phyloP scores from a whole-genome alignment of 345 rosid genomes.

The Populus deltoides region DNA sequence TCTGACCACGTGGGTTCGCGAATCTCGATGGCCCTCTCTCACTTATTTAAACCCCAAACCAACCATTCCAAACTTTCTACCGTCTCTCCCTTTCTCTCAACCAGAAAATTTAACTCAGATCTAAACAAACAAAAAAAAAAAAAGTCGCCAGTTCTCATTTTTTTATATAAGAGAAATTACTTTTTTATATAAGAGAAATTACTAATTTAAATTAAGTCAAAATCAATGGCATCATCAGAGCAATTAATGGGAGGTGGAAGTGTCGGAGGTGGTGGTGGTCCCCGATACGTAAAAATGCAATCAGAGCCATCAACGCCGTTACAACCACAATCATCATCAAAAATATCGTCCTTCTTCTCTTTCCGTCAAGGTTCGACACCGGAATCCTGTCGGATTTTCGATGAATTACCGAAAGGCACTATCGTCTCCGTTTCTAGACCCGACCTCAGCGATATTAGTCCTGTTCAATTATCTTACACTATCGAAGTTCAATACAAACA shows the following conservation, averaged over 20 bases:
- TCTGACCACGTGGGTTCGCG: not conserved
- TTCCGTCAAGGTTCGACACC: constrained; percentile 46
- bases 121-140: not conserved
- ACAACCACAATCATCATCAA: constrained; percentile 20
- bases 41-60: not conserved
- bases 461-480: constrained; percentile 74
- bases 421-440: constrained; percentile 84
- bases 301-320: constrained; percentile 42
- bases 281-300: constrained; percentile 73
- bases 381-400: constrained; percentile 68
- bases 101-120: not conserved
- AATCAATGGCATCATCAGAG: constrained; percentile 48
- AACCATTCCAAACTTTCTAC: not conserved
- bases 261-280: constrained; percentile 23
- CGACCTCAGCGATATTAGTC: constrained; percentile 86
- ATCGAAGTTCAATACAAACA: constrained; percentile 86
- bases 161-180: no score
- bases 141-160: no score
- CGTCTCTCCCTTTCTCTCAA: not conserved
- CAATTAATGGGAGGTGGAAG: constrained; percentile 51
- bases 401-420: constrained; percentile 73
- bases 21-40: not conserved
- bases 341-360: constrained; percentile 54
- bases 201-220: constrained; percentile 26
- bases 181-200: no score